Conservation (phyloP, 2,329 filamentous ascomycete genomes). For the Xylariales sp. region DNA sequence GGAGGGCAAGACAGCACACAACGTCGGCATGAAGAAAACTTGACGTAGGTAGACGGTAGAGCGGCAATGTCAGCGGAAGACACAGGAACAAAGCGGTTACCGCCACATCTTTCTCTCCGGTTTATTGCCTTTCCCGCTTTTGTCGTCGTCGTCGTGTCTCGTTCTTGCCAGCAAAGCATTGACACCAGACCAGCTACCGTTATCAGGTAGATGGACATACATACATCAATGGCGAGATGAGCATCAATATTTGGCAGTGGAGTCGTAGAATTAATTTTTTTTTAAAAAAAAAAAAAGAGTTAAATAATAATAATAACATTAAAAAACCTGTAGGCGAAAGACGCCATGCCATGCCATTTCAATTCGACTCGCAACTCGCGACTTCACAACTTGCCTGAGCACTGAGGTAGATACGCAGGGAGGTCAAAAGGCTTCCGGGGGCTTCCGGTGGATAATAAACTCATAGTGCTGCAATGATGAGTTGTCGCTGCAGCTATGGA, state of each 20-base stretch:
- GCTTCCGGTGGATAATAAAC: conserved; percentile 18
- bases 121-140: conserved; percentile 16
- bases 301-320: too few relatives aligned
- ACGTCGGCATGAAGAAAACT: conserved; percentile 21
- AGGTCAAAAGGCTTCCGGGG: conserved; percentile 29
- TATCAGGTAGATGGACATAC: conserved; percentile 15
- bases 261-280: conserved; percentile 7
- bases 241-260: conserved; percentile 21
- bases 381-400: conserved; percentile 20
- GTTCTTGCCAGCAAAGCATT: conserved; percentile 38
- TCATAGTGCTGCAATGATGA: conserved; percentile 53
- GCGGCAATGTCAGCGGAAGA: conserved; percentile 26
- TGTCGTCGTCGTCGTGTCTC: conserved; percentile 4
- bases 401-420: conserved; percentile 22
- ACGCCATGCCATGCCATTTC: conserved; percentile 8
- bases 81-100: conserved; percentile 9
- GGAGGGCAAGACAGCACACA: conserved; percentile 37
- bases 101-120: conserved; percentile 17
- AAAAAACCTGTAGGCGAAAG: conserved; percentile 8
- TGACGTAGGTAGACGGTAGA: conserved; percentile 18
- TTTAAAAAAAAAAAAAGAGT: too few relatives aligned
- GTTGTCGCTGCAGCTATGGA: conserved; percentile 59
- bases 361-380: conserved; percentile 1
- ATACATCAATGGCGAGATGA: conserved; percentile 27
- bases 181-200: conserved; percentile 19